These are phyloP conservation scores for Nitzschia sp. DNA, from an alignment of 108 stramenopile species.

Conservation along the genomic window DNA sequence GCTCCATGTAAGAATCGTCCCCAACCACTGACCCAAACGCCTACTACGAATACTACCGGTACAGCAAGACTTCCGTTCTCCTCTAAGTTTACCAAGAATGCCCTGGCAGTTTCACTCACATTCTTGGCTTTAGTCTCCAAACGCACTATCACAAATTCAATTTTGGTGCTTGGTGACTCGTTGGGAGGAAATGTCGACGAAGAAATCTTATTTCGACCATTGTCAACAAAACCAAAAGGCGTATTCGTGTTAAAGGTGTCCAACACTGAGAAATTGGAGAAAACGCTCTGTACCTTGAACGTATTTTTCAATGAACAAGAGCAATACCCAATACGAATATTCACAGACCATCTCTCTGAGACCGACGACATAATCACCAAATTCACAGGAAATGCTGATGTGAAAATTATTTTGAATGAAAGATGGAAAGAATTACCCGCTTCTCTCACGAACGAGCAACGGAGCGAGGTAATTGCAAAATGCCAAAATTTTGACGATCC, in stretches of 20 bases:
- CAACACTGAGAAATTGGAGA: background rate
- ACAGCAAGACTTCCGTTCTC: no score
- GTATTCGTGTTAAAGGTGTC: background rate
- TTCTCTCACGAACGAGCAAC: background rate
- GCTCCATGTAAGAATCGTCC: no score
- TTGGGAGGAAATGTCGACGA: no score
- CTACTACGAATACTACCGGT: no score
- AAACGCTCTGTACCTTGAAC: background rate
- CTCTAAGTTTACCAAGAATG: no score
- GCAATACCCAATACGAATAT: slow-evolving; percentile 15
- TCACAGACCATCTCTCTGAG: slow-evolving; percentile 1
- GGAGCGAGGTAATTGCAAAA: background rate
- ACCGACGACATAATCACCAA: background rate
- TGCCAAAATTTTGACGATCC: slow-evolving; percentile 5
- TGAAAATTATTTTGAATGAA: background rate
- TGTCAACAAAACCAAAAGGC: background rate
- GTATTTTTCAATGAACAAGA: slow-evolving; percentile 2
- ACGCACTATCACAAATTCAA: no score
- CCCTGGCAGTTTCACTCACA: no score
- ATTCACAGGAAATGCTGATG: slow-evolving; percentile 1
- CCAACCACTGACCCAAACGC: no score
- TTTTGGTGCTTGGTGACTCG: no score
- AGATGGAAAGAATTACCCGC: slow-evolving; percentile 12
- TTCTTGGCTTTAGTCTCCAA: no score
- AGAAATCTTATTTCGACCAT: no score